Percentiles rank a stretch among this genome's conserved stretches.
Conservation (phyloP, 2,329 filamentous ascomycete genomes). For the Hypoxylon sp. region DNA sequence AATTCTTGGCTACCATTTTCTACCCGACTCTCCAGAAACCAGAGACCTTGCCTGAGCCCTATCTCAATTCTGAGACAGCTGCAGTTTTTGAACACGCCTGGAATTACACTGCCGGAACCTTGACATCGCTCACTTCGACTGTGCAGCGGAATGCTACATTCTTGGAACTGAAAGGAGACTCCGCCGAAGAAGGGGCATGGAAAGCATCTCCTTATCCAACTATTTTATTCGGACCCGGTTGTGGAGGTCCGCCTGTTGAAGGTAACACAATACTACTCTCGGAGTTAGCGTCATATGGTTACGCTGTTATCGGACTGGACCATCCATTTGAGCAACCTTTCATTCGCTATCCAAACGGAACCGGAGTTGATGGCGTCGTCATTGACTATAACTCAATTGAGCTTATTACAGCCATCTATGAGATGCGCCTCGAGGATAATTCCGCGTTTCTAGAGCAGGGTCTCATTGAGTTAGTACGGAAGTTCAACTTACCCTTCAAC, state of each 20-base stretch:
- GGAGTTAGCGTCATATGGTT: constrained; percentile 47
- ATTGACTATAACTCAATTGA: constrained; percentile 22
- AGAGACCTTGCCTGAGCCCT: constrained; percentile 30
- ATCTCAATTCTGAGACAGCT: constrained; percentile 46
- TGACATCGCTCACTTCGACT: constrained; percentile 43
- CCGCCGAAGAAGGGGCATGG: neutral
- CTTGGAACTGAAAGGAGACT: constrained; percentile 11
- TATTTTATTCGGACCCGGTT: constrained; percentile 45
- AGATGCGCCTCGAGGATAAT: constrained; percentile 42
- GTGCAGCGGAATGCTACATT: constrained; percentile 40
- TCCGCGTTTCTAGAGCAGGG: constrained; percentile 42
- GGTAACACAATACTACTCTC: constrained; percentile 44
- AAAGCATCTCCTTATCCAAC: constrained; percentile 36
- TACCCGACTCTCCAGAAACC: constrained; percentile 48
- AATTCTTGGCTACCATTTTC: constrained; percentile 48
- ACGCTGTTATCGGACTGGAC: constrained; percentile 50
- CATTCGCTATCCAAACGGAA: constrained; percentile 51
- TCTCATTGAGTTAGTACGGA: constrained; percentile 35
- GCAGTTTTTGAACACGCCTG: constrained; percentile 34
- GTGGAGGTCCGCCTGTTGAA: constrained; percentile 43
- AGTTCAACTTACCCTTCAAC: constrained; percentile 40
- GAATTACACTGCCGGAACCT: constrained; percentile 40
- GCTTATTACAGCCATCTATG: constrained; percentile 34
- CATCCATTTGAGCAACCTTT: constrained; percentile 53
- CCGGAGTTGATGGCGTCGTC: constrained; percentile 45